These are phyloP conservation scores for Coffea humblotiana DNA, from an alignment of 305 asterid species.

Conservation along the genomic window DNA sequence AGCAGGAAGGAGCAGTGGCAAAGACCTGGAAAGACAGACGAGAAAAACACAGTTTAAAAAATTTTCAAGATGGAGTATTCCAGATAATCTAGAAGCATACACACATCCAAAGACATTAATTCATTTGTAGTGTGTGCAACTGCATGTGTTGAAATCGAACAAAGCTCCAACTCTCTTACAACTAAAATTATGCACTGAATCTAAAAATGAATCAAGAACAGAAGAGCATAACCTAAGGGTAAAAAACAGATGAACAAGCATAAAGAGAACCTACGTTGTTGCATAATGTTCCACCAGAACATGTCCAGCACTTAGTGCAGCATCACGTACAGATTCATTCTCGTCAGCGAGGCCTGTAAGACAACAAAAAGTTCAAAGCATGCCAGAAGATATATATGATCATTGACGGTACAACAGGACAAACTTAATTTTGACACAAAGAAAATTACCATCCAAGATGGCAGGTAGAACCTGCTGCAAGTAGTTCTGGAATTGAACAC, in stretches of 20 bases:
- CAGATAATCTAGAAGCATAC: not conserved
- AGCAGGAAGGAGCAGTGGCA: slow-evolving; percentile 98
- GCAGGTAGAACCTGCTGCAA: slow-evolving; percentile 97
- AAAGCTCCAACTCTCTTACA: not conserved
- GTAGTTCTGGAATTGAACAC: slow-evolving; percentile 96
- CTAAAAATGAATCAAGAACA: not conserved
- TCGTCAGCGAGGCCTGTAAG: slow-evolving; percentile 96
- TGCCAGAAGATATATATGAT: not conserved
- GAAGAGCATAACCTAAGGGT: slow-evolving; percentile 1
- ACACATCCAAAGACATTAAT: not conserved
- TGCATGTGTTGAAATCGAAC: too few species aligned
- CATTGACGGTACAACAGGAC: not conserved
- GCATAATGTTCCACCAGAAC: slow-evolving; percentile 99
- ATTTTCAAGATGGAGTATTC: not conserved
- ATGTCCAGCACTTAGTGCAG: slow-evolving; percentile 99
- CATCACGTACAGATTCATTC: slow-evolving; percentile 99
- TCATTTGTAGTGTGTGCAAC: not conserved
- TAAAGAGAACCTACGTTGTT: slow-evolving; percentile 67
- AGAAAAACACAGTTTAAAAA: slow-evolving; percentile 1
- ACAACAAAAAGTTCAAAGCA: slow-evolving; percentile 9
- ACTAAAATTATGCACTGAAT: not conserved
- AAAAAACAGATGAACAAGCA: slow-evolving; percentile 18
- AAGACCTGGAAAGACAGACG: slow-evolving; percentile 52
- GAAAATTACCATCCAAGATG: slow-evolving; percentile 75
- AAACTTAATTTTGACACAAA: not conserved